Conservation (phyloP, 2,329 filamentous ascomycete genomes). For the Aspergillus proliferans region DNA sequence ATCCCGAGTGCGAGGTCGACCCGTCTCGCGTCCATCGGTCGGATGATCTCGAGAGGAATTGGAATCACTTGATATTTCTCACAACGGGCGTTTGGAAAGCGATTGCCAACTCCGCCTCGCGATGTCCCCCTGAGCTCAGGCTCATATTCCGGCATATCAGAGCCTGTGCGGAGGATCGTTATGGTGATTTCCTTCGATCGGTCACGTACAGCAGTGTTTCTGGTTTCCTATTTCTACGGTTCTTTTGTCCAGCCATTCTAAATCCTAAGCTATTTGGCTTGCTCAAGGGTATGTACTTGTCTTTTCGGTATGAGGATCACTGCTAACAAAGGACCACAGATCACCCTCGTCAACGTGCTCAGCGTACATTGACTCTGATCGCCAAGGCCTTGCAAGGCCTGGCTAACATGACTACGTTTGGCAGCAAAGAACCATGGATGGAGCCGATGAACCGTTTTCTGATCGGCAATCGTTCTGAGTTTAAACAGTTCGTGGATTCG, state of each 20-base stretch:
- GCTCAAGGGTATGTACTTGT: slow-evolving; percentile 52
- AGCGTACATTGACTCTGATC: slow-evolving; percentile 83
- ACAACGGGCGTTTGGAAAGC: slow-evolving; percentile 81
- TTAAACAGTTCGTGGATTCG: slow-evolving; percentile 80
- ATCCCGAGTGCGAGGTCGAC: slow-evolving; percentile 92
- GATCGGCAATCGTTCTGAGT: slow-evolving; percentile 64
- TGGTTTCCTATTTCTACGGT: slow-evolving; percentile 87
- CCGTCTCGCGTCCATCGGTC: slow-evolving; percentile 64
- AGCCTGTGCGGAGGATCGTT: slow-evolving; percentile 87
- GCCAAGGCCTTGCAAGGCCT: slow-evolving; percentile 88
- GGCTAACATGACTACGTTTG: slow-evolving; percentile 84
- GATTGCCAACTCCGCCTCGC: slow-evolving; percentile 67
- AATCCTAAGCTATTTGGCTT: slow-evolving; percentile 92
- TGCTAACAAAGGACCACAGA: slow-evolving; percentile 46
- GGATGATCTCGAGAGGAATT: slow-evolving; percentile 76
- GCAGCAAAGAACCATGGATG: slow-evolving; percentile 97
- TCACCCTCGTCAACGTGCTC: slow-evolving; percentile 73
- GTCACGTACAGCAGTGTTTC: slow-evolving; percentile 92
- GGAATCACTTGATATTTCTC: slow-evolving; percentile 66
- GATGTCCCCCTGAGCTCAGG: slow-evolving; percentile 73
- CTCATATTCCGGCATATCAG: slow-evolving; percentile 85
- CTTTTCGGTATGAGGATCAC: neutral
- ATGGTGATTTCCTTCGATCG: slow-evolving; percentile 83
- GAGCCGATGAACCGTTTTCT: slow-evolving; percentile 95
- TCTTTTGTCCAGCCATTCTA: slow-evolving; percentile 92